Percentiles rank a stretch among this genome's conserved stretches.
Conservation (phyloP, 371 early-diverging fungal species). For the Mortierella sp. region DNA sequence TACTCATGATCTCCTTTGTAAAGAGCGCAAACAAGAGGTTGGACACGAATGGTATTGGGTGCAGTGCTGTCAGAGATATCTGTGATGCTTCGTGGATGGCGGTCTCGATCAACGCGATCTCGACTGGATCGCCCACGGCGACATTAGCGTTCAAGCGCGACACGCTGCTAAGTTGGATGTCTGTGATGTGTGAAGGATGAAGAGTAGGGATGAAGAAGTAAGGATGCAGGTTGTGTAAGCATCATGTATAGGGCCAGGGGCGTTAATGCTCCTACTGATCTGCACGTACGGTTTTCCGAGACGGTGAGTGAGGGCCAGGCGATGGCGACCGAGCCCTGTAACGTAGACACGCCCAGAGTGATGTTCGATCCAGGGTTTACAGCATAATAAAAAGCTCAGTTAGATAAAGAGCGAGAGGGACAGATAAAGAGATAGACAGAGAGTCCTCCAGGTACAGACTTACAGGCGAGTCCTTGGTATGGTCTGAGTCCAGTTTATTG, state of each 20-base stretch:
- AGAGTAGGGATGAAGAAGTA: not conserved
- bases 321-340: slow-evolving; percentile 56
- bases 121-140: slow-evolving; percentile 56
- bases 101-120: slow-evolving; percentile 24
- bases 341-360: no score
- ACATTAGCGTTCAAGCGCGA: slow-evolving; percentile 54
- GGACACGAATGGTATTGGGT: slow-evolving; percentile 37
- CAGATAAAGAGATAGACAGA: no score
- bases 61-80: slow-evolving; percentile 36
- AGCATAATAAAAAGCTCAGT: no score
- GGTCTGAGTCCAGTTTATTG: not conserved
- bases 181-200: slow-evolving; percentile 13
- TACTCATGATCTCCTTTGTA: slow-evolving; percentile 59
- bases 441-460: no score
- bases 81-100: slow-evolving; percentile 46
- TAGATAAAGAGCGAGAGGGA: no score
- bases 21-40: slow-evolving; percentile 54
- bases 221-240: no score
- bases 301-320: slow-evolving; percentile 64
- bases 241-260: no score
- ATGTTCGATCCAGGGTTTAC: no score
- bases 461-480: slow-evolving; percentile 27
- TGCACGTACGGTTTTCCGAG: slow-evolving; percentile 44
- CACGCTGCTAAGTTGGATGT: slow-evolving; percentile 55
- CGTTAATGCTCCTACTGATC: no score